phyloP scores from a whole-genome alignment of 148 eudicot species.

The Rhododendron henanense region DNA sequence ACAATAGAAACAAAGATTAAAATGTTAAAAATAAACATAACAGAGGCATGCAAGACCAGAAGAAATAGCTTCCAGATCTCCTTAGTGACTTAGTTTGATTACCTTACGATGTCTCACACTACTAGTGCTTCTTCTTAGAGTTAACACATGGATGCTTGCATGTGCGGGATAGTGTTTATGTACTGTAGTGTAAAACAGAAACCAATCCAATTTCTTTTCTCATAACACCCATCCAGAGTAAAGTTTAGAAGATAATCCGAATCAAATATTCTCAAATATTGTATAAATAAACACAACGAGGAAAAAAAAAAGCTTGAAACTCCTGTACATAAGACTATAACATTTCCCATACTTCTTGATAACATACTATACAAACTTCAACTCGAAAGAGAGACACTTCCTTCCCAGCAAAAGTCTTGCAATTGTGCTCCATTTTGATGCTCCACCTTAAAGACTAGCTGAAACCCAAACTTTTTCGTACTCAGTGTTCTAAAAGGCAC shows the following conservation, averaged over 20 bases:
- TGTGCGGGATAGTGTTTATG: not conserved
- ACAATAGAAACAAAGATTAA: not conserved
- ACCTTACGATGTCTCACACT: not conserved
- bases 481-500: not conserved
- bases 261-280: not conserved
- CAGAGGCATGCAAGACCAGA: not conserved
- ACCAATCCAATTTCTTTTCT: not conserved
- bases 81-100: not conserved
- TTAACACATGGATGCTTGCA: not conserved
- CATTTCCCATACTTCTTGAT: not conserved
- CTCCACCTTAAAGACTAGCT: not conserved
- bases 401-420: not conserved
- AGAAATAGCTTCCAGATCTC: not conserved
- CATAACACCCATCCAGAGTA: not conserved
- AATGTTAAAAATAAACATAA: not conserved
- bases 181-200: not conserved
- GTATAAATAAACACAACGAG: not conserved
- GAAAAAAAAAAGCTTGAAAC: not conserved
- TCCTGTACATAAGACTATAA: not conserved
- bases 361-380: not conserved
- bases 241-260: not conserved
- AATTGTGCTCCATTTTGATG: not conserved
- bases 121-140: not conserved
- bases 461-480: not conserved
- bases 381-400: not conserved